These are phyloP conservation scores for Beauveria rudraprayagi DNA, from an alignment of 2,329 filamentous ascomycete species.

Conservation along the genomic window DNA sequence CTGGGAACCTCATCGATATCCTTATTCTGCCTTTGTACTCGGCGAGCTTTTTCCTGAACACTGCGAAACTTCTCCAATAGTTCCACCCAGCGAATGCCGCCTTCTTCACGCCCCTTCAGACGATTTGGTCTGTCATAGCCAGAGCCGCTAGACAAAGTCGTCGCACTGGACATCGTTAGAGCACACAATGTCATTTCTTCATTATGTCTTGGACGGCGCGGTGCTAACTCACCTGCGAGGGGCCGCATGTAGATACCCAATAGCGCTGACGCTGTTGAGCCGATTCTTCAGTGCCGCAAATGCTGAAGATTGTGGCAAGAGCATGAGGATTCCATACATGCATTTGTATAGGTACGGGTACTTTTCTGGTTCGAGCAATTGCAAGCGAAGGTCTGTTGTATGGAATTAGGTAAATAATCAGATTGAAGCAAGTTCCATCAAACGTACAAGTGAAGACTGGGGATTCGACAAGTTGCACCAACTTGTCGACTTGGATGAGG, in stretches of 20 bases:
- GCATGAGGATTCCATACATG: constrained; percentile 92
- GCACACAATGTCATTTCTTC: neutral
- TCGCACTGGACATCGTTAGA: constrained; percentile 26
- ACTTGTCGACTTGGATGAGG: constrained; percentile 96
- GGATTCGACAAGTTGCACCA: constrained; percentile 92
- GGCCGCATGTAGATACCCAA: constrained; percentile 84
- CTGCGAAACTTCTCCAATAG: constrained; percentile 88
- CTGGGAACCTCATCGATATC: constrained; percentile 41
- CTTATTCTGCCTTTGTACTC: constrained; percentile 53
- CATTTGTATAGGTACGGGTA: constrained; percentile 96
- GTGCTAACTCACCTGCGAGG: constrained; percentile 58
- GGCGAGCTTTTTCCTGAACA: constrained; percentile 78
- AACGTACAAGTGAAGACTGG: constrained; percentile 90
- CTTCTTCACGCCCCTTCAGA: constrained; percentile 74
- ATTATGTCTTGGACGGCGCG: neutral
- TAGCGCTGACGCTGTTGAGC: constrained; percentile 92
- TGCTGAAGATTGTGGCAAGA: constrained; percentile 93
- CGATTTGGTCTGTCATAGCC: constrained; percentile 67
- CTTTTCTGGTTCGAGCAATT: constrained; percentile 89
- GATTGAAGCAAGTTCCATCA: neutral
- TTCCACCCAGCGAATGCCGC: constrained; percentile 82
- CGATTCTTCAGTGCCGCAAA: constrained; percentile 96
- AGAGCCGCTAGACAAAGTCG: constrained; percentile 40
- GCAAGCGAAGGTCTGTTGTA: constrained; percentile 72
- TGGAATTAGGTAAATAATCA: neutral